Percentiles rank a stretch among this genome's conserved stretches.
phyloP scores from a whole-genome alignment of 2,329 filamentous ascomycete genomes.

The Esteya vermicola region DNA sequence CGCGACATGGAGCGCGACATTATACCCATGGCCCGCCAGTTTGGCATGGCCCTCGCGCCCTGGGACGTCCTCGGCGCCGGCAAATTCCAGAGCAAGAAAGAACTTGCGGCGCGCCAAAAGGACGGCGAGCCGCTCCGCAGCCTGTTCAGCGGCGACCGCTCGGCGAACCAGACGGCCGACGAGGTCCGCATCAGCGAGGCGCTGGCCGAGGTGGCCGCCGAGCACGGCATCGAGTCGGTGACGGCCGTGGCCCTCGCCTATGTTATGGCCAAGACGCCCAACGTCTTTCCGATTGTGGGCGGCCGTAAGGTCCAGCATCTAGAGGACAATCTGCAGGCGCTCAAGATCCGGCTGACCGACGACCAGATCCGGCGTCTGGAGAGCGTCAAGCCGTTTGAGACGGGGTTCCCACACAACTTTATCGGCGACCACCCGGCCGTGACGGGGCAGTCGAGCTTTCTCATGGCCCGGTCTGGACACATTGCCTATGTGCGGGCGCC shows the following conservation, averaged over 20 bases:
- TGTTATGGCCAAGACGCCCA: conserved; percentile 32
- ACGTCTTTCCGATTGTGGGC: conserved; percentile 40
- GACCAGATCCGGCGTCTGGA: conserved; percentile 43
- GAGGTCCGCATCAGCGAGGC: conserved; percentile 38
- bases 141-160: conserved; percentile 7
- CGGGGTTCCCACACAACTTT: conserved; percentile 37
- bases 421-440: conserved; percentile 16
- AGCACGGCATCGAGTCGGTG: conserved; percentile 37
- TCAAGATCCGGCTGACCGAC: conserved; percentile 32
- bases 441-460: conserved; percentile 1
- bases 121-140: conserved; percentile 24
- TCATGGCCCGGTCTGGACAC: neutral
- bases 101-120: conserved; percentile 13
- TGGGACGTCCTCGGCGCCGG: conserved; percentile 46
- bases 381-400: conserved; percentile 33
- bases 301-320: conserved; percentile 37
- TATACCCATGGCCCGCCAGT: conserved; percentile 25
- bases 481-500: conserved; percentile 5
- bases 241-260: conserved; percentile 44
- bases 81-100: conserved; percentile 28
- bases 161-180: conserved; percentile 29
- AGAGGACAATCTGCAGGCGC: conserved; percentile 38
- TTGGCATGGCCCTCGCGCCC: conserved; percentile 37
- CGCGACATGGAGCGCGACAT: conserved; percentile 24
- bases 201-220: conserved; percentile 43